Base-by-base conservation (phyloP, 345 rosid species). In the Gossypium ekmanianum region DNA sequence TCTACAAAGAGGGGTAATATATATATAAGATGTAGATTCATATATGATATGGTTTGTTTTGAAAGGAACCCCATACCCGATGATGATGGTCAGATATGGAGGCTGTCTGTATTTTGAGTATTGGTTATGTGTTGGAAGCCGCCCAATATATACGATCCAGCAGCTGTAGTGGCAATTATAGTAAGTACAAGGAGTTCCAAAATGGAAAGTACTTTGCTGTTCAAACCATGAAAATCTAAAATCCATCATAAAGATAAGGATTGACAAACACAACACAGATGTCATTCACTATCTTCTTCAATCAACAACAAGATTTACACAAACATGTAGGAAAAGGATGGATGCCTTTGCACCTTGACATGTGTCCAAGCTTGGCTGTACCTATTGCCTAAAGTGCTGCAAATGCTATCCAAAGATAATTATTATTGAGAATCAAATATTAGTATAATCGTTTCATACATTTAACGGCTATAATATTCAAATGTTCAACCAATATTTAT, bases 21-120 rank as follows among this genome's bases (percentile, higher is more conserved):
- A 29, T 27, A 27, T 27, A 27, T 0, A 34, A 34, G 6, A 34
- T 34, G 39, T 34, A 34, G 39, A 34, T 34, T 34, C 9, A 66
- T 17, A 24, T 59, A 5, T 59, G 11, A 5, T 27, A 71, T 73
- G 72, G 72, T 77, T 29, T 62, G 78, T 48, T 63, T 74, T 54
- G 14, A 81, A 79, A 80, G 89, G 78, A 80, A 77, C 84, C 83
- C 81, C 85, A 51, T 48, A 84, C 80, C 82, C n/a, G 48, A 39
- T 63, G 18, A 71, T 68, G 29, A 71, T 65, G 71, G 10, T 7
- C 13, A 43, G 8, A 41, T 9, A 62, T 34, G 67, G 67, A 62
- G 76, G 41, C 29, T 76, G 81, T 75, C 34, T 75, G 39, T 34
- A 34, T 34, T 34, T 34, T 34, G 39, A 34, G 39, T 34, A 34